These are phyloP conservation scores for Calonectria multiphialidica DNA, from an alignment of 2,329 filamentous ascomycete genomes.

Conservation along the genomic window DNA sequence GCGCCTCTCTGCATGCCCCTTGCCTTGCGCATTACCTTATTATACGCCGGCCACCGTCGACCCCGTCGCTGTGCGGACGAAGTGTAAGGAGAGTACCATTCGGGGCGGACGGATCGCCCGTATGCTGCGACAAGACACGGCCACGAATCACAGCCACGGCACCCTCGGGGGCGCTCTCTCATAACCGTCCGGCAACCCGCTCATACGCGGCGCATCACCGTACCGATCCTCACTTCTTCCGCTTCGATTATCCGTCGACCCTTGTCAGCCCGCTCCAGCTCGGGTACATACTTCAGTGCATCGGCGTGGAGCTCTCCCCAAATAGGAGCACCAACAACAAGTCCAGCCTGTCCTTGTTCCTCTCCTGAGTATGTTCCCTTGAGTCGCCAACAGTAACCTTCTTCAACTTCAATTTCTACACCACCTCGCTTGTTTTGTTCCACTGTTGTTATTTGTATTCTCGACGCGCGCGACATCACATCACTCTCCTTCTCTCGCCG, in stretches of 20 bases:
- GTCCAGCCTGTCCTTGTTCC: conserved; percentile 37
- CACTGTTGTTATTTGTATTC: not conserved
- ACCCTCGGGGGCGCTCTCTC: not conserved
- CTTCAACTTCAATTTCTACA: conserved; percentile 25
- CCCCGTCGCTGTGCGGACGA: conserved; percentile 6
- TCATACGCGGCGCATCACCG: conserved; percentile 22
- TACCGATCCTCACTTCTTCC: conserved; percentile 19
- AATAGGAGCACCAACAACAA: conserved; percentile 42
- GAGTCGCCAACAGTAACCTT: conserved; percentile 22
- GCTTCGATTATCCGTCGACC: conserved; percentile 9
- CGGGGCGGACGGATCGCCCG: conserved; percentile 9
- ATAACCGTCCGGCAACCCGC: conserved; percentile 9
- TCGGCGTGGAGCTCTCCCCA: conserved; percentile 43
- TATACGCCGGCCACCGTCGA: not conserved
- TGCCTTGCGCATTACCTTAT: conserved; percentile 17
- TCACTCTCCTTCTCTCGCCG: conserved; percentile 15
- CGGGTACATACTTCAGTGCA: conserved; percentile 26
- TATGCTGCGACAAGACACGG: not conserved
- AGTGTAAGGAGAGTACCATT: conserved; percentile 2
- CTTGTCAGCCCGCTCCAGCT: conserved; percentile 22
- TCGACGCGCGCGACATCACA: not conserved
- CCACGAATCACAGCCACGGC: conserved; percentile 7
- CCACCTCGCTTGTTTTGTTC: conserved; percentile 13
- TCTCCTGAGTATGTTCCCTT: conserved; percentile 39
- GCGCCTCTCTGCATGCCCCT: conserved; percentile 12